Base-by-base conservation (phyloP, 2,329 filamentous ascomycete species). In the Juglanconis sp. region DNA sequence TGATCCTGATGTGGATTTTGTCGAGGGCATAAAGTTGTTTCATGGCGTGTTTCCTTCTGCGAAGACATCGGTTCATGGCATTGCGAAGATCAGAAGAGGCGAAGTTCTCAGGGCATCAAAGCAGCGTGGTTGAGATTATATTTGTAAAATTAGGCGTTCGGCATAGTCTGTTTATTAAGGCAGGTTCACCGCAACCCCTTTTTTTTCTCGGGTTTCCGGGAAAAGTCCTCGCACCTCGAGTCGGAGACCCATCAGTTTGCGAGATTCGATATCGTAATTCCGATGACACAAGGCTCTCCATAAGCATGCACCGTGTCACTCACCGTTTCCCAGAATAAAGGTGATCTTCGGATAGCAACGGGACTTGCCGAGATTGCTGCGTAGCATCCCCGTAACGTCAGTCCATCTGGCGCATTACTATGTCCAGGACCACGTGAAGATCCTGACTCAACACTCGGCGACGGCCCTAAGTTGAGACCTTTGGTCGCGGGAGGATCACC, bases 1-100 rank as follows among this genome's bases (percentile, higher is more conserved):
- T 98, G 67, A 79, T 93, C 59, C 96, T 98, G 75, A 99, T 98
- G 93, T 95, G 94, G 88, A 75, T 85, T 65, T 74, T 87, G 61
- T 84, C 78, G 62, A 74, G 78, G 61, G 74, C 76, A 34, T 83
- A 63, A 70, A 11, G 24, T 24, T 24, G 24, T 24, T 24, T 24
- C 24, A 51, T 34, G n/a, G 47, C 47, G n/a, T 36, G n/a, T 38
- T 46, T n/a, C 34, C 35, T 17, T 49, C 15, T n/a, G 36, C 30
- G 31, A 24, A 7, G 34, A 30, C 13, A 30, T 31, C 13, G 46
- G 13, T 49, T 8, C 30, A 17, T 31, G 24, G 36, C 17, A 34
- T 8, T 1, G 5, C 2, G 11, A n/a, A 30, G 44, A 34, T 11
- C 4, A n/a, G 5, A n/a, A 42, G 31, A 50, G 35, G 17, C 30